These are phyloP conservation scores for Bipolaris bicolor DNA, from an alignment of 2,329 filamentous ascomycete genomes.

Conservation along the genomic window DNA sequence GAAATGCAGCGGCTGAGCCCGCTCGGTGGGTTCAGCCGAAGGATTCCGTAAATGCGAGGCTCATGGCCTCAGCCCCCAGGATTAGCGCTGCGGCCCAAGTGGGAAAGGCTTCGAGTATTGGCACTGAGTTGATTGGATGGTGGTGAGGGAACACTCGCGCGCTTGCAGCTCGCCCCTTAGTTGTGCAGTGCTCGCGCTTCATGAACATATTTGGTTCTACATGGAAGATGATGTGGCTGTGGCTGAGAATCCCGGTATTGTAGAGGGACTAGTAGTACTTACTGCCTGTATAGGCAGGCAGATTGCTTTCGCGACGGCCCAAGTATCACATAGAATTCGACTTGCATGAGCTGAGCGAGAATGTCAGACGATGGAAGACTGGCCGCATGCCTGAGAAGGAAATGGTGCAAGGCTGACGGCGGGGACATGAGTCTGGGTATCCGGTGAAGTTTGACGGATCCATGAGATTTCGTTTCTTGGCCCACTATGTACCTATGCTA, in stretches of 20 bases:
- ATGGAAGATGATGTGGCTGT: neutral
- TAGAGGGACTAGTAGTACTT: neutral
- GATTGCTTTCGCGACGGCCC: constrained; percentile 1
- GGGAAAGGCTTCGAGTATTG: neutral
- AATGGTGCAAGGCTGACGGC: neutral
- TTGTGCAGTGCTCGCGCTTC: neutral
- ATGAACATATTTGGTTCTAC: neutral
- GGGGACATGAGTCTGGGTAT: neutral
- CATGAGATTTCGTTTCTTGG: neutral
- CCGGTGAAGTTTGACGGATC: neutral
- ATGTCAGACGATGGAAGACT: neutral
- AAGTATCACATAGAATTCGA: constrained; percentile 3
- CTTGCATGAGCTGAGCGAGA: neutral
- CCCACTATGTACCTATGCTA: neutral
- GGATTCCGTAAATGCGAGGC: neutral
- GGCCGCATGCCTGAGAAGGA: neutral
- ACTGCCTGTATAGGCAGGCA: neutral
- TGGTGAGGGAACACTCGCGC: too few species aligned
- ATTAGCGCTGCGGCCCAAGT: neutral
- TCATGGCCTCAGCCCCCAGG: neutral
- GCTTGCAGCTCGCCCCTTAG: too few species aligned
- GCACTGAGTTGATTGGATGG: too few species aligned
- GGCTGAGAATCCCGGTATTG: neutral
- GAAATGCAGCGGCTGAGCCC: neutral
- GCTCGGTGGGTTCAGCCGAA: neutral